phyloP scores from a whole-genome alignment of 2,329 filamentous ascomycete genomes.

The Periconia sp. region DNA sequence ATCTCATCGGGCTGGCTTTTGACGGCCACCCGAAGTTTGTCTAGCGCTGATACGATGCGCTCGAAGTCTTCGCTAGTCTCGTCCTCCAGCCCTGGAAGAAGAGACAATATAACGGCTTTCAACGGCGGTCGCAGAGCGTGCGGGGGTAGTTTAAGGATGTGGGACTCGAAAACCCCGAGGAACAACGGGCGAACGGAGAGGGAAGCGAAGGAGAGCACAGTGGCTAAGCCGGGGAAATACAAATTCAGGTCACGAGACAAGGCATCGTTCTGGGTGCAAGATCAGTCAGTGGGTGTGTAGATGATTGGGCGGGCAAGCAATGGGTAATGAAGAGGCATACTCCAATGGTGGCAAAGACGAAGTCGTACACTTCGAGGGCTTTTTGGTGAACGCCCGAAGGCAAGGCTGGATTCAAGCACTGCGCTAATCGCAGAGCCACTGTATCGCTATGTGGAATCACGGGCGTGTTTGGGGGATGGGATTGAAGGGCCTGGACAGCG shows the following conservation, averaged over 20 bases:
- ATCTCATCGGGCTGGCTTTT: conserved; percentile 55
- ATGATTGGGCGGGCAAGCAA: not conserved
- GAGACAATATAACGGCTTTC: conserved; percentile 84
- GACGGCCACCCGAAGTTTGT: conserved; percentile 72
- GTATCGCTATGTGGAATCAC: conserved; percentile 78
- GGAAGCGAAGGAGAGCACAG: conserved; percentile 91
- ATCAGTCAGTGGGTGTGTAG: conserved; percentile 19
- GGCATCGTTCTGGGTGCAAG: conserved; percentile 59
- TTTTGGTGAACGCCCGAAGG: conserved; percentile 98
- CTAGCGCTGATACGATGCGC: conserved; percentile 74
- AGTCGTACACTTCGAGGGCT: conserved; percentile 87
- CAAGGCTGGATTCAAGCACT: conserved; percentile 90
- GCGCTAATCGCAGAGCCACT: conserved; percentile 87
- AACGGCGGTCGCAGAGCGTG: conserved; percentile 78
- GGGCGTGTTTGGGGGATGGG: conserved; percentile 70
- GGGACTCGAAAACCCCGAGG: conserved; percentile 77
- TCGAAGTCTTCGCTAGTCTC: conserved; percentile 98
- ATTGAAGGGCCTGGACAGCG: conserved; percentile 73
- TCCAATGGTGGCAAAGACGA: conserved; percentile 84
- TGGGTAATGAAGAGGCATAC: conserved; percentile 44
- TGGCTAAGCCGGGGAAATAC: conserved; percentile 85
- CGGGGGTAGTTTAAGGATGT: conserved; percentile 73
- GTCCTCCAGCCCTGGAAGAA: conserved; percentile 90
- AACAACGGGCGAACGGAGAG: conserved; percentile 86
- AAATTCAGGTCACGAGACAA: conserved; percentile 80